Evolutionary conservation across 306 rosid species (phyloP).

Genomic region (Boehmeria nivea): DNA sequence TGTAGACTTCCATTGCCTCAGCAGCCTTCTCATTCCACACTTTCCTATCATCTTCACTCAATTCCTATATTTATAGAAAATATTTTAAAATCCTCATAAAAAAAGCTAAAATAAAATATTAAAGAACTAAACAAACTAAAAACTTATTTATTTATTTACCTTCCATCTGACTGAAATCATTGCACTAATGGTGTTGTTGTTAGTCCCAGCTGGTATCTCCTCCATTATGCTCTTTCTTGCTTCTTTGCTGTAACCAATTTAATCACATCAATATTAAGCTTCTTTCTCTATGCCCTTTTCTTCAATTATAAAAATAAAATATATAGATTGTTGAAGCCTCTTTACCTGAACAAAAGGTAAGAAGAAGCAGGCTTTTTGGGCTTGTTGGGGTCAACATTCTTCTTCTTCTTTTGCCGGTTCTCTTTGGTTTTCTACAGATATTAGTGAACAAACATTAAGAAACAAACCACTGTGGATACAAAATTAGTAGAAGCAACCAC

Average conservation of each 20-base stretch:
- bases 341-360: slow-evolving; percentile 58
- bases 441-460: neutral
- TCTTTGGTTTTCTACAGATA: slow-evolving; percentile 55
- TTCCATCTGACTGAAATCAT: slow-evolving; percentile 80
- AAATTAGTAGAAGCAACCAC: neutral
- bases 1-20: slow-evolving; percentile 77
- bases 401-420: slow-evolving; percentile 60
- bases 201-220: slow-evolving; percentile 49
- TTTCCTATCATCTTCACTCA: slow-evolving; percentile 62
- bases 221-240: slow-evolving; percentile 59
- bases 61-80: slow-evolving; percentile 41
- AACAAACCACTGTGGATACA: neutral
- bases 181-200: slow-evolving; percentile 45
- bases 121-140: neutral
- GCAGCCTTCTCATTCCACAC: slow-evolving; percentile 67
- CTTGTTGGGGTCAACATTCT: slow-evolving; percentile 69
- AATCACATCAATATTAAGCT: neutral
- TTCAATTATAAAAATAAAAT: neutral
- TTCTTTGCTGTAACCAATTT: slow-evolving; percentile 44
- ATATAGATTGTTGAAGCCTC: neutral
- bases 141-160: slow-evolving; percentile 21
- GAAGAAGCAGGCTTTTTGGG: slow-evolving; percentile 89
- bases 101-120: neutral
- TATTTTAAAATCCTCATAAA: neutral
- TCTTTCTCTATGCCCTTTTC: no score